Evolutionary conservation across 2,329 filamentous ascomycete species (phyloP).

Genomic region (Trichophyton benhamiae): DNA sequence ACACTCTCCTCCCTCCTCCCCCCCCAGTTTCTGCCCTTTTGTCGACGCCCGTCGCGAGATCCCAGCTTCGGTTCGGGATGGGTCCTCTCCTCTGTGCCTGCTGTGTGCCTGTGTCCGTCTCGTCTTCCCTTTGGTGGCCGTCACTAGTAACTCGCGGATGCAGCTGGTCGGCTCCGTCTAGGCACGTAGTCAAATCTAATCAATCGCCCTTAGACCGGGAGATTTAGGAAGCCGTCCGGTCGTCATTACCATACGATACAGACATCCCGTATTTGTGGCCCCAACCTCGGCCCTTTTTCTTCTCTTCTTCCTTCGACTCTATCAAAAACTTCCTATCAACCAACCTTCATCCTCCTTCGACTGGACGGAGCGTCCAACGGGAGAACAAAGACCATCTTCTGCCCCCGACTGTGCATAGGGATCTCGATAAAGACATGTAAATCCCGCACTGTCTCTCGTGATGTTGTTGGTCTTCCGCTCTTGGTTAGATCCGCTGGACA

Average conservation of each 20-base stretch:
- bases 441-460: background rate
- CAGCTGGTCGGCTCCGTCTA: too few species aligned
- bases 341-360: too few species aligned
- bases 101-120: background rate
- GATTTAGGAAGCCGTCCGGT: background rate
- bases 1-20: too few species aligned
- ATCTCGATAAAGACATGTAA: background rate
- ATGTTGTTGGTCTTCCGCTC: background rate
- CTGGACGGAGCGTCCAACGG: too few species aligned
- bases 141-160: too few species aligned
- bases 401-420: too few species aligned
- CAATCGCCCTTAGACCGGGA: background rate
- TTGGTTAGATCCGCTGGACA: background rate
- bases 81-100: background rate
- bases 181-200: too few species aligned
- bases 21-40: background rate
- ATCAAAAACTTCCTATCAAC: too few species aligned
- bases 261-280: too few species aligned
- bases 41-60: background rate
- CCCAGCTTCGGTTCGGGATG: background rate
- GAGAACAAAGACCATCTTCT: background rate
- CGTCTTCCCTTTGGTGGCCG: background rate
- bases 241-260: background rate
- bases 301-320: too few species aligned
- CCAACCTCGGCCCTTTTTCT: too few species aligned